These are phyloP conservation scores for Chaetomium sp. DNA, from an alignment of 2,329 filamentous ascomycete genomes.

Conservation along the genomic window DNA sequence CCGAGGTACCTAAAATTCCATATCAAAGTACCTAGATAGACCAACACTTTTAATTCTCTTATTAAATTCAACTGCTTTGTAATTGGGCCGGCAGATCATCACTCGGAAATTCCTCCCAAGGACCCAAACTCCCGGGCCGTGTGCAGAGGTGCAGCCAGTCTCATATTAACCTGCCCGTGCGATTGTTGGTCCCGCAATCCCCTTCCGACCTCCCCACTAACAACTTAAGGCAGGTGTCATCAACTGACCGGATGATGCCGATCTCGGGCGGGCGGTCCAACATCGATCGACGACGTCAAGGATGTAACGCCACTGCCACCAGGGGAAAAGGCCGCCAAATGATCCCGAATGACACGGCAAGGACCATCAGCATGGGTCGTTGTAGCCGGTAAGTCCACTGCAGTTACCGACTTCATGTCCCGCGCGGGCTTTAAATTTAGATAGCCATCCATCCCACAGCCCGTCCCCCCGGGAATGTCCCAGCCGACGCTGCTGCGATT, in stretches of 20 bases:
- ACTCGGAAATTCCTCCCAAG: not conserved
- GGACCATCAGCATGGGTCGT: not conserved
- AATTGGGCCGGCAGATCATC: not conserved
- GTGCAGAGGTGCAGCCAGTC: not conserved
- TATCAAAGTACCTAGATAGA: not conserved
- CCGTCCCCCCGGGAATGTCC: not conserved
- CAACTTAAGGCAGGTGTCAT: not conserved
- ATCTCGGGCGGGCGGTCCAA: not conserved
- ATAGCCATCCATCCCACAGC: not conserved
- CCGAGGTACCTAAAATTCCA: too few species aligned
- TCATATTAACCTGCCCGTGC: not conserved
- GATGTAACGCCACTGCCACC: not conserved
- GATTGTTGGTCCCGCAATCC: not conserved
- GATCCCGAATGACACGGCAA: not conserved
- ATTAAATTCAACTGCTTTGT: not conserved
- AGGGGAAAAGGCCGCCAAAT: not conserved
- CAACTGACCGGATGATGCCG: not conserved
- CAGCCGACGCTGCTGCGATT: not conserved
- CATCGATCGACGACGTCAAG: not conserved
- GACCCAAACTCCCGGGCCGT: too few species aligned
- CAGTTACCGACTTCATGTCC: not conserved
- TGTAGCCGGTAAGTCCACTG: conserved; percentile 1
- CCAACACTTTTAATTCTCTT: not conserved
- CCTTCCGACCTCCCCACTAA: not conserved
- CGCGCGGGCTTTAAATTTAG: not conserved